Conservation (phyloP, 192 early-diverging fungal species). For the Dissophora ornata region DNA sequence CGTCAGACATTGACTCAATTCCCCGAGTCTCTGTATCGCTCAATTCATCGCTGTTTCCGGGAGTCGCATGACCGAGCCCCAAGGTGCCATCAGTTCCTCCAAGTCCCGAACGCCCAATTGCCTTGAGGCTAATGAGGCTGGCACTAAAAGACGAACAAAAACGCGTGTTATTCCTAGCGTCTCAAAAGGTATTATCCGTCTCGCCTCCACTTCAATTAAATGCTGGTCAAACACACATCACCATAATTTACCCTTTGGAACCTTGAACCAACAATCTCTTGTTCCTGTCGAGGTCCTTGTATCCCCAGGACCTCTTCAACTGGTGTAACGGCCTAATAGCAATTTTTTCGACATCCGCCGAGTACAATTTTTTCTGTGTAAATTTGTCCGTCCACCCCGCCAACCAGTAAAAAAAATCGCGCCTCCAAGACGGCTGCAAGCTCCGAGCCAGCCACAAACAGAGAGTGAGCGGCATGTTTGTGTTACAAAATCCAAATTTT, state of each 20-base stretch:
- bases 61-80: constrained; percentile 19
- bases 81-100: constrained; percentile 21
- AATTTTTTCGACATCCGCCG: constrained; percentile 21
- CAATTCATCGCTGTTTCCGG: constrained; percentile 8
- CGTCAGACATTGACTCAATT: too few species aligned
- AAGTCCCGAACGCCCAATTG: constrained; percentile 14
- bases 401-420: too few species aligned
- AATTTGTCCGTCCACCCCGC: too few species aligned
- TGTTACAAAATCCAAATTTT: too few species aligned
- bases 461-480: too few species aligned
- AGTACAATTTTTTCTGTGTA: constrained; percentile 9
- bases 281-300: constrained; percentile 25
- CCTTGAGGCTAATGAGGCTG: constrained; percentile 17
- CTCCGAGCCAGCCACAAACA: too few species aligned
- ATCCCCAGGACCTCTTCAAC: constrained; percentile 27
- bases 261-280: constrained; percentile 29
- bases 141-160: constrained; percentile 16
- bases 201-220: constrained; percentile 23
- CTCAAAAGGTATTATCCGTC: constrained; percentile 17
- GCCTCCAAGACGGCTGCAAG: too few species aligned
- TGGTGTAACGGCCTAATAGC: constrained; percentile 9
- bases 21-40: constrained; percentile 13
- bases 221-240: constrained; percentile 21
- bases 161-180: constrained; percentile 3
- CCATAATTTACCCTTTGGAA: constrained; percentile 21